These are phyloP conservation scores for Talaromyces sp. DNA, from an alignment of 2,329 filamentous ascomycete species.

Conservation along the genomic window DNA sequence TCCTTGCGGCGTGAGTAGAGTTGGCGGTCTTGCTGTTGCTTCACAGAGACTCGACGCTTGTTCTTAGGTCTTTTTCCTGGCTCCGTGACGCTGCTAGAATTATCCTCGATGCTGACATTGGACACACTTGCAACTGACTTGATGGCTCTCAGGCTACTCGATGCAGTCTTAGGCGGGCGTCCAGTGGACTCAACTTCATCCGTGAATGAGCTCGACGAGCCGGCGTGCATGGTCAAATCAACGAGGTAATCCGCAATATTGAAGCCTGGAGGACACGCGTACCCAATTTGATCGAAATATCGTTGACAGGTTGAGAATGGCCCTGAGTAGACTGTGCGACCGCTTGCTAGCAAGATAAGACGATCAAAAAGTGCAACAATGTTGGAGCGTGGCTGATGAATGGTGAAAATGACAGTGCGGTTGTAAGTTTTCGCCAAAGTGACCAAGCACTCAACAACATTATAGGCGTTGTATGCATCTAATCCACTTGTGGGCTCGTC, in stretches of 20 bases:
- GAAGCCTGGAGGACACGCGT: slow-evolving; percentile 91
- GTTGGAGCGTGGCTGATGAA: slow-evolving; percentile 96
- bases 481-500: slow-evolving; percentile 96
- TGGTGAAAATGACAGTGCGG: slow-evolving; percentile 95
- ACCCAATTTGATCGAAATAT: slow-evolving; percentile 91
- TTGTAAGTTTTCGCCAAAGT: slow-evolving; percentile 95
- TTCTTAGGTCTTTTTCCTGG: slow-evolving; percentile 66
- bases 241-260: slow-evolving; percentile 98
- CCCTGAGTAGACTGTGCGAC: slow-evolving; percentile 89
- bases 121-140: slow-evolving; percentile 89
- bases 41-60: slow-evolving; percentile 78
- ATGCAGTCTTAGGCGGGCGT: slow-evolving; percentile 68
- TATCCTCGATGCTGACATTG: slow-evolving; percentile 70
- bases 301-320: slow-evolving; percentile 84
- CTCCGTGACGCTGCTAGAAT: slow-evolving; percentile 63
- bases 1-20: slow-evolving; percentile 82
- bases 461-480: slow-evolving; percentile 97
- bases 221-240: slow-evolving; percentile 95
- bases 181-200: slow-evolving; percentile 57
- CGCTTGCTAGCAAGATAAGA: slow-evolving; percentile 85
- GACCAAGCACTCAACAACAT: slow-evolving; percentile 94
- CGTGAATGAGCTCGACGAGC: slow-evolving; percentile 57
- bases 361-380: slow-evolving; percentile 97
- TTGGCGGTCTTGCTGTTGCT: slow-evolving; percentile 82
- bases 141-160: slow-evolving; percentile 83